Evolutionary conservation across 2,329 filamentous ascomycete species (phyloP).

Genomic region (Monosporascus sp.): DNA sequence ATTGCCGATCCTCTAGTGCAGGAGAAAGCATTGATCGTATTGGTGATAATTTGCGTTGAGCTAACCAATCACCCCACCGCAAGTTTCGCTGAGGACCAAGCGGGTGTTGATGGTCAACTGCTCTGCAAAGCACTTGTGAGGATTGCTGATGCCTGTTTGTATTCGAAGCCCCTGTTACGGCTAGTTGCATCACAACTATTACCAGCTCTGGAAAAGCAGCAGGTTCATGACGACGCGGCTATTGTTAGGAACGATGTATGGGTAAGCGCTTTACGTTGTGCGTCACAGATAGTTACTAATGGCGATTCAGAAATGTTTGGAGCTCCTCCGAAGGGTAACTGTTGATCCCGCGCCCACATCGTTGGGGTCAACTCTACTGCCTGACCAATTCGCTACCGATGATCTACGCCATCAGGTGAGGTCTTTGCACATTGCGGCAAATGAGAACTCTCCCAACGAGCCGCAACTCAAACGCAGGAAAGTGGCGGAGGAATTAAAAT

Average conservation of each 20-base stretch:
- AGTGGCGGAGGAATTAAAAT: slow-evolving; percentile 14
- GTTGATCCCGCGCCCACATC: slow-evolving; percentile 13
- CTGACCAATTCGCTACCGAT: slow-evolving; percentile 20
- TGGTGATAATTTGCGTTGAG: slow-evolving; percentile 39
- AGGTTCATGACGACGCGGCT: slow-evolving; percentile 25
- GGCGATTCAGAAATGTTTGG: slow-evolving; percentile 23
- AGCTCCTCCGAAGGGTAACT: slow-evolving; percentile 22
- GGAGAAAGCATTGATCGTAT: slow-evolving; percentile 32
- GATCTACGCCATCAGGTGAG: slow-evolving; percentile 19
- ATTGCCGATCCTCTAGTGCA: slow-evolving; percentile 15
- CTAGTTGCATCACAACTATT: slow-evolving; percentile 39
- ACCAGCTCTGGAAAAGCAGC: slow-evolving; percentile 34
- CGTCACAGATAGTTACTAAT: slow-evolving; percentile 13
- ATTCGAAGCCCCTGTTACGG: slow-evolving; percentile 28
- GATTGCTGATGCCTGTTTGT: slow-evolving; percentile 32
- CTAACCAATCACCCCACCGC: slow-evolving; percentile 28
- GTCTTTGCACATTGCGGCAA: slow-evolving; percentile 12
- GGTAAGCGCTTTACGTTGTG: slow-evolving; percentile 25
- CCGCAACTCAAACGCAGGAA: slow-evolving; percentile 28
- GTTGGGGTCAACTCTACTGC: slow-evolving; percentile 11
- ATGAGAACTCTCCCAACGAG: slow-evolving; percentile 6
- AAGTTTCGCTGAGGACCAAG: slow-evolving; percentile 18
- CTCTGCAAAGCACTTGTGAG: slow-evolving; percentile 34
- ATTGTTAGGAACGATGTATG: slow-evolving; percentile 35
- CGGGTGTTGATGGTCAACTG: slow-evolving; percentile 24